phyloP scores from a whole-genome alignment of 352 stramenopile species.

The Plasmopara viticola region DNA sequence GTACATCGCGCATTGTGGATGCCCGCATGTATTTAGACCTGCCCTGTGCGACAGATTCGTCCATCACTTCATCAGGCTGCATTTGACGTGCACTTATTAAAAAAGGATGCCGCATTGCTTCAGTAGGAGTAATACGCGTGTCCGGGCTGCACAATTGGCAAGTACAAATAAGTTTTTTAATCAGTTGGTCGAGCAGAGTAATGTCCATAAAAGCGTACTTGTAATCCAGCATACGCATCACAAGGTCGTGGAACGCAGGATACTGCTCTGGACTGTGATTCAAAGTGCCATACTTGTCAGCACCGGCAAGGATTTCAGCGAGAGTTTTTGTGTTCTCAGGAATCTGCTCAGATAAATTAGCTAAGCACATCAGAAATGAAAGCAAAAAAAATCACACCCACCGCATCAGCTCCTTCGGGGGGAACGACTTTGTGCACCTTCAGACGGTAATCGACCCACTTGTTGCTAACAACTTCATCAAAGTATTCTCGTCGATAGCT shows the following conservation, averaged over 20 bases:
- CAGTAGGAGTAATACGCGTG: constrained; percentile 86
- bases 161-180: constrained; percentile 3
- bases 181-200: background rate
- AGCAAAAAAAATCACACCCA: constrained; percentile 20
- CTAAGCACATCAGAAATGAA: background rate
- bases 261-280: constrained; percentile 86
- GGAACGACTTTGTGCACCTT: constrained; percentile 52
- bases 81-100: constrained; percentile 46
- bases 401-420: constrained; percentile 27
- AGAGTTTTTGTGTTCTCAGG: constrained; percentile 38
- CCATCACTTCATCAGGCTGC: constrained; percentile 32
- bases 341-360: constrained; percentile 16
- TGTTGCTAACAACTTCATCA: constrained; percentile 67
- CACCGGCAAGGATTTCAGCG: constrained; percentile 52
- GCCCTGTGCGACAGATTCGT: constrained; percentile 27
- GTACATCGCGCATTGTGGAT: constrained; percentile 35
- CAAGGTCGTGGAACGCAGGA: constrained; percentile 89
- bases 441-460: constrained; percentile 53
- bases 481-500: constrained; percentile 90
- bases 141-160: constrained; percentile 41
- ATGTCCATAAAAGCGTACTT: constrained; percentile 53
- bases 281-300: constrained; percentile 34
- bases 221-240: constrained; percentile 94
- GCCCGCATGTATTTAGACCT: constrained; percentile 47
- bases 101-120: constrained; percentile 94